phyloP scores from a whole-genome alignment of 768 basidiomycete species.

The Dacryopinax spathularia region DNA sequence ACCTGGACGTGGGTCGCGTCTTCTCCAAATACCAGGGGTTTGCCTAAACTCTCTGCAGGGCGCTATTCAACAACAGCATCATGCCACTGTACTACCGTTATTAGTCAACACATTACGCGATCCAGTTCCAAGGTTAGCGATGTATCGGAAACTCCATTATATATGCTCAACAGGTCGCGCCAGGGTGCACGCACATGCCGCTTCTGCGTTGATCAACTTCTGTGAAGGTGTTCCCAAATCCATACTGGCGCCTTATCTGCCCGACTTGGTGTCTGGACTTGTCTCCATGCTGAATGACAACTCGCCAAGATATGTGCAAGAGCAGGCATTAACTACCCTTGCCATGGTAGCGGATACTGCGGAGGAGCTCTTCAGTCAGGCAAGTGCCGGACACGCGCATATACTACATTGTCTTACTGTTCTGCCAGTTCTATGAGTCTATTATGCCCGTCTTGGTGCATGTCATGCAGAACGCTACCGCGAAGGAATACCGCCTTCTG shows the following conservation, averaged over 20 bases:
- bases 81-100: constrained; percentile 51
- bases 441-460: constrained; percentile 73
- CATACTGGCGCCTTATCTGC: constrained; percentile 61
- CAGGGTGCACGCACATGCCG: constrained; percentile 77
- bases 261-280: constrained; percentile 60
- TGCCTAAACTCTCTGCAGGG: constrained; percentile 33
- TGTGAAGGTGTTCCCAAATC: constrained; percentile 72
- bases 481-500: constrained; percentile 49
- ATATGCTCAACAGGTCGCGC: constrained; percentile 4
- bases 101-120: constrained; percentile 62
- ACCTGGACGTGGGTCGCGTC: constrained; percentile 49
- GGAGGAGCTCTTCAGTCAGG: constrained; percentile 62
- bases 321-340: constrained; percentile 74
- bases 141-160: constrained; percentile 3
- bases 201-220: constrained; percentile 79
- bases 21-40: background rate
- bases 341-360: constrained; percentile 84
- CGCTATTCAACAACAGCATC: constrained; percentile 57
- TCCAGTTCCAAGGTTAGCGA: constrained; percentile 47
- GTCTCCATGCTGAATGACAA: constrained; percentile 37
- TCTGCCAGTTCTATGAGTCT: constrained; percentile 47
- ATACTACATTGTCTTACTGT: background rate
- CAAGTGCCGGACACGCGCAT: constrained; percentile 17
- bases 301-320: constrained; percentile 59
- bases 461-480: constrained; percentile 58